A percentile compares a stretch with the other conserved stretches of the same genome.
Conservation (phyloP, 495 filamentous ascomycete genomes). For the Aspergillus mulundensis region DNA sequence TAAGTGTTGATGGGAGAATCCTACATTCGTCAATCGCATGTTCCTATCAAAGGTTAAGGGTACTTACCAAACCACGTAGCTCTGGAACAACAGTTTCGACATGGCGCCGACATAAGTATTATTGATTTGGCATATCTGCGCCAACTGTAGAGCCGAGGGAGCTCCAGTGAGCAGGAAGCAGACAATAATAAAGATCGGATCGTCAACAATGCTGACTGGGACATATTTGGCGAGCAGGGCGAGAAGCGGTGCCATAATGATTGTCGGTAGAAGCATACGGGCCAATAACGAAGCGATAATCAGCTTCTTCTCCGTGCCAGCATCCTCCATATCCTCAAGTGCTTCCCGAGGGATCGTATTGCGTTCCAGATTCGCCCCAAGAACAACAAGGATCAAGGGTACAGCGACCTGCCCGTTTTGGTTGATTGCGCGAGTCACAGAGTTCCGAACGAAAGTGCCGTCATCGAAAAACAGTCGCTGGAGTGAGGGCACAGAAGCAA, state of each 20-base stretch:
- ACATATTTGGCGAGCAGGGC: conserved; percentile 89
- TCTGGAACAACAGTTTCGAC: conserved; percentile 91
- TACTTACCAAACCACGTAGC: conserved; percentile 88
- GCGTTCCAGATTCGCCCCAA: conserved; percentile 84
- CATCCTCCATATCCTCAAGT: conserved; percentile 51
- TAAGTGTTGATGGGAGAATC: conserved; percentile 90
- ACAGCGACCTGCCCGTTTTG: conserved; percentile 90
- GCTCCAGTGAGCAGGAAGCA: conserved; percentile 95
- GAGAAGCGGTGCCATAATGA: conserved; percentile 91
- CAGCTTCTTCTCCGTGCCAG: conserved; percentile 69
- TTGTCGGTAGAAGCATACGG: conserved; percentile 86
- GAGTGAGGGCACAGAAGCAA: conserved; percentile 83
- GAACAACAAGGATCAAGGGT: conserved; percentile 91
- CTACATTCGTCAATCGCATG: conserved; percentile 32
- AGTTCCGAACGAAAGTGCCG: conserved; percentile 89
- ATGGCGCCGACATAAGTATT: conserved; percentile 91
- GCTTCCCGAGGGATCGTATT: conserved; percentile 63
- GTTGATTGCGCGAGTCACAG: conserved; percentile 78
- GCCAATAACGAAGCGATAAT: conserved; percentile 81
- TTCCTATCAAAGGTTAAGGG: neutral
- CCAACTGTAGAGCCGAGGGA: conserved; percentile 88
- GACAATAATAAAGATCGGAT: conserved; percentile 96
- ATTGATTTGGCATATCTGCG: conserved; percentile 98
- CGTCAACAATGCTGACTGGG: conserved; percentile 89
- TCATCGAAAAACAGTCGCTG: conserved; percentile 83